Evolutionary conservation across 108 stramenopile genomes (phyloP).

Genomic region (Schizochytrium sp.): DNA sequence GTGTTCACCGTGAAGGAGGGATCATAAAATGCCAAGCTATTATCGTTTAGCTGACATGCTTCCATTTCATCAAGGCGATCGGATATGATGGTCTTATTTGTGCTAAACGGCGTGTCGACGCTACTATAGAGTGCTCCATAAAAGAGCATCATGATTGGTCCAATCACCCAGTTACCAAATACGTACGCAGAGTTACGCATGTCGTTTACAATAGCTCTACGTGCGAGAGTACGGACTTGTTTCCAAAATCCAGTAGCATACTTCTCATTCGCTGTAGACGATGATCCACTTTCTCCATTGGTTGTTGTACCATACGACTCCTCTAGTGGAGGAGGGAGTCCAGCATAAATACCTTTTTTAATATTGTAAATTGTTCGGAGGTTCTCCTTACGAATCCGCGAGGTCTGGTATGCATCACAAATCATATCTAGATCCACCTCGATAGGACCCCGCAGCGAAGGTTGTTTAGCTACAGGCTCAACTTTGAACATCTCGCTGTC

Average conservation of each 20-base stretch:
- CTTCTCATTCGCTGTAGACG: not conserved
- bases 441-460: conserved; percentile 2
- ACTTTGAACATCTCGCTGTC: conserved; percentile 43
- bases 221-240: conserved; percentile 10
- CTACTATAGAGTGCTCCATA: conserved; percentile 47
- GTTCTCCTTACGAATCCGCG: not conserved
- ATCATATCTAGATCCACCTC: conserved; percentile 37
- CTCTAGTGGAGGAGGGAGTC: conserved; percentile 6
- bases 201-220: conserved; percentile 36
- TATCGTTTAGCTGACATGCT: conserved; percentile 18
- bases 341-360: not conserved
- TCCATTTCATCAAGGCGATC: not conserved
- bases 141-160: conserved; percentile 59
- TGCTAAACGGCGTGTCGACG: conserved; percentile 20
- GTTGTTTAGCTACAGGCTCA: not conserved
- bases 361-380: conserved; percentile 12
- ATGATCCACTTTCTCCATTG: not conserved
- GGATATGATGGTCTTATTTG: not conserved
- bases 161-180: conserved; percentile 59
- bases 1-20: not conserved
- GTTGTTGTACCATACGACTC: conserved; percentile 1
- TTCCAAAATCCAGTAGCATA: conserved; percentile 44
- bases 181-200: conserved; percentile 57
- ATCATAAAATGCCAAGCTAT: not conserved
- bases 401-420: conserved; percentile 10